Base-by-base conservation (phyloP, 108 stramenopile species). In the Skeletonema menzelii region DNA sequence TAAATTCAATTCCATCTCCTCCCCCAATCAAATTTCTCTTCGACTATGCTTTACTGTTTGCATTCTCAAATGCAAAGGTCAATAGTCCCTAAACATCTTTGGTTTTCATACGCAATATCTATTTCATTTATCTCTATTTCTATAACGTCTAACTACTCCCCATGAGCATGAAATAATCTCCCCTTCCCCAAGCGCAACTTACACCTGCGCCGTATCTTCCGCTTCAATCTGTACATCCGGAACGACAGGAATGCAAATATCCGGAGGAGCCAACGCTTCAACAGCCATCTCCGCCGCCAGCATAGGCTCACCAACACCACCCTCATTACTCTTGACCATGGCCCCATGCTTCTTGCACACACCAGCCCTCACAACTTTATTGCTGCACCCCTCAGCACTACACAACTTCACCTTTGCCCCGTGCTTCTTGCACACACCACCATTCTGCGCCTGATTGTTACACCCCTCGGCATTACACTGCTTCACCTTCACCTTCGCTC, bases 391-490 rank as follows among this genome's bases (percentile, higher is more conserved):
- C 46, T 72, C 61, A 4, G 12, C 14, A 31, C 61, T 17, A 55
- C 70, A 72, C 15, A 17, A 20, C 15, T 60, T 58, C 32, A 60
- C 40, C 13, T 53, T 32, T 1, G 70, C 70, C n/a, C 70, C 70
- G 26, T 72, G 70, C 61, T 72, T 72, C 22, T 53, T 61, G 37
- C 70, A 72, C 27, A 30, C 26, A 5, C 61, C 70, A 4, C 59
- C 70, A 56, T 58, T 42, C 70, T 72, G 57, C 0, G 61, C 40
- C 15, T 72, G 70, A 35, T 55, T 72, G n/a, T 47, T 72, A 26
- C 70, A 72, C 30, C 70, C 70, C 44, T 72, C 61, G 4, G 14
- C 19, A 27, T 17, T 20, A 5, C 57, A 58, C 57, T 27, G 27
- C 27, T 58, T 31, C 57, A 31, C 31, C 57, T 58, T 58, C 31